These are phyloP conservation scores for Talaromyces sp. DNA, from an alignment of 2,329 filamentous ascomycete genomes.

Conservation along the genomic window DNA sequence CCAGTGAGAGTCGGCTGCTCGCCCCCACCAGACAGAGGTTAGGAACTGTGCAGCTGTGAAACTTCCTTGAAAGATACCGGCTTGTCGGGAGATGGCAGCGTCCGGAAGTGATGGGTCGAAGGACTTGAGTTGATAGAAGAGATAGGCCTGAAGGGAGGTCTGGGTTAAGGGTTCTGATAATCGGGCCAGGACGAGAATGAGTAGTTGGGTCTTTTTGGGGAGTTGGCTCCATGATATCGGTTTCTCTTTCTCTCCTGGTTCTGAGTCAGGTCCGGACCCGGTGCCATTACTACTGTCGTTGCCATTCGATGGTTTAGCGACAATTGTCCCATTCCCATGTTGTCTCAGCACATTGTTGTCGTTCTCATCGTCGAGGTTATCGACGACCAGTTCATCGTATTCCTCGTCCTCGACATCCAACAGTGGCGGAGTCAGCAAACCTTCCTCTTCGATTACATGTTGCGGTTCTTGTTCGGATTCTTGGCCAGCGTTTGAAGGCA, in stretches of 20 bases:
- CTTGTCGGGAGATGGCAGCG: conserved; percentile 70
- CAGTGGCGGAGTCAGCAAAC: not conserved
- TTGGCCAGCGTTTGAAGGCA: not conserved
- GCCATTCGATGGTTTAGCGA: not conserved
- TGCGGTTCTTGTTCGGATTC: not conserved
- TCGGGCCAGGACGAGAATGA: conserved; percentile 73
- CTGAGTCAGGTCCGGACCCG: not conserved
- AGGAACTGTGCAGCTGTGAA: conserved; percentile 81
- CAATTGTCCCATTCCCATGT: not conserved
- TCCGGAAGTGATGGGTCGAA: conserved; percentile 62
- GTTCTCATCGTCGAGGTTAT: not conserved
- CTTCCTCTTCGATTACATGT: conserved; percentile 3
- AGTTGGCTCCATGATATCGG: conserved; percentile 67
- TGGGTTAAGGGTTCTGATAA: conserved; percentile 81
- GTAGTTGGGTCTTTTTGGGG: conserved; percentile 73
- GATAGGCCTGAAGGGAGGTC: conserved; percentile 73
- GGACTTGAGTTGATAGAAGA: conserved; percentile 85
- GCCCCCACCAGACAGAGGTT: conserved; percentile 80
- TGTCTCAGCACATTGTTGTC: too few relatives aligned
- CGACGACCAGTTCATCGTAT: not conserved
- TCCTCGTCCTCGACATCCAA: not conserved
- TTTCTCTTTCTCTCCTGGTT: conserved; percentile 11
- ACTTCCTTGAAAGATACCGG: conserved; percentile 72
- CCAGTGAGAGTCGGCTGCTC: conserved; percentile 62
- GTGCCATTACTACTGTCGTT: not conserved